Percentiles rank a stretch among this genome's conserved stretches.
These are phyloP conservation scores for Arachis hypogaea DNA, from an alignment of 306 rosid genomes.

Conservation along the genomic window DNA sequence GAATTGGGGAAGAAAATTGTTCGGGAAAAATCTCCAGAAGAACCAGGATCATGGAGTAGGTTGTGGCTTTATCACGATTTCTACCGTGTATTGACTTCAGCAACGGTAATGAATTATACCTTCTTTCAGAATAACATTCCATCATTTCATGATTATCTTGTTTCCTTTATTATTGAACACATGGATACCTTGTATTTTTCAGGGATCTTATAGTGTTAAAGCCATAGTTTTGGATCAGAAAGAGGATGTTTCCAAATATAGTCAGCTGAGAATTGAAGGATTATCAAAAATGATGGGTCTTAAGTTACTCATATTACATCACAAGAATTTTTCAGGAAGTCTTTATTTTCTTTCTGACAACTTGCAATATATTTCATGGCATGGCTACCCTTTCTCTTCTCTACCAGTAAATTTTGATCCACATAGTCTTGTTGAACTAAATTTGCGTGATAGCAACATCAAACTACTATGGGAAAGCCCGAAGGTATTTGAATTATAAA, in stretches of 20 bases:
- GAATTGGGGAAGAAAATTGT: constrained; percentile 36
- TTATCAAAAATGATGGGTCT: constrained; percentile 28
- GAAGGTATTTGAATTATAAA: constrained; percentile 8
- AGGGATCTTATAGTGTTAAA: constrained; percentile 28
- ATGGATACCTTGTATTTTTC: neutral
- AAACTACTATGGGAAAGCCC: constrained; percentile 22
- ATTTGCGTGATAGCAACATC: constrained; percentile 16
- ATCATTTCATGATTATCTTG: neutral
- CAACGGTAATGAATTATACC: constrained; percentile 1
- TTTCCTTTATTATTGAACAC: no score
- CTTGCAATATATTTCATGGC: constrained; percentile 29
- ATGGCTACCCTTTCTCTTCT: constrained; percentile 33
- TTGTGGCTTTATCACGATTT: constrained; percentile 29
- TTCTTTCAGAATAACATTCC: neutral
- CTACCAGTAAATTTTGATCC: constrained; percentile 31
- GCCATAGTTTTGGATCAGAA: constrained; percentile 29
- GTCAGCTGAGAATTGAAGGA: constrained; percentile 12
- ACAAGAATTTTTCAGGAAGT: neutral
- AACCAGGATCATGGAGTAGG: constrained; percentile 36
- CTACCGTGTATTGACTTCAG: neutral
- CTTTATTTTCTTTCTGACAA: constrained; percentile 20
- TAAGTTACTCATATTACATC: constrained; percentile 12
- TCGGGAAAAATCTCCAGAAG: neutral
- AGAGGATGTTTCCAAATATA: neutral
- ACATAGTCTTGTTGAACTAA: constrained; percentile 23